phyloP scores from a whole-genome alignment of 2,329 filamentous ascomycete species.

The Penicillium sumatraense region DNA sequence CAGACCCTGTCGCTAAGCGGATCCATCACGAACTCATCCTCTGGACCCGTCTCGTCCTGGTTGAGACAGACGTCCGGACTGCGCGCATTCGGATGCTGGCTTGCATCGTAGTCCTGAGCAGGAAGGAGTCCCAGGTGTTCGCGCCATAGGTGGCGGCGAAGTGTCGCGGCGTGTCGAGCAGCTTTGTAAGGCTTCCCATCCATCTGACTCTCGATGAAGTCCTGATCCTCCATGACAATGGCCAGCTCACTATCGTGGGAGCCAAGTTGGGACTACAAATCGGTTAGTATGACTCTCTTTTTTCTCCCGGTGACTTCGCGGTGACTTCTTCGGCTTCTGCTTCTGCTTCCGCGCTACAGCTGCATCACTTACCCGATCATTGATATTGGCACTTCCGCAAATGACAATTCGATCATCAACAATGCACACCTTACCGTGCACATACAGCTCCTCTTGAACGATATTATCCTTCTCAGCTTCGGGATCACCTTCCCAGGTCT shows the following conservation, averaged over 20 bases:
- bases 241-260: slow-evolving; percentile 87
- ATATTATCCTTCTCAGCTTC: slow-evolving; percentile 84
- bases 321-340: too few species aligned
- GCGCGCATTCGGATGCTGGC: slow-evolving; percentile 73
- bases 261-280: slow-evolving; percentile 70
- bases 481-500: slow-evolving; percentile 75
- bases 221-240: slow-evolving; percentile 82
- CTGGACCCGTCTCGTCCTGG: slow-evolving; percentile 70
- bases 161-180: slow-evolving; percentile 74
- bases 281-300: background rate
- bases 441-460: slow-evolving; percentile 94
- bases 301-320: too few species aligned
- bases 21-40: slow-evolving; percentile 73
- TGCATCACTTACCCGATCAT: slow-evolving; percentile 57
- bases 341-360: too few species aligned
- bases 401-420: slow-evolving; percentile 82
- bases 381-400: slow-evolving; percentile 75
- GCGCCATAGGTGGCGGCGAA: slow-evolving; percentile 84
- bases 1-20: slow-evolving; percentile 72
- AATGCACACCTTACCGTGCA: slow-evolving; percentile 85
- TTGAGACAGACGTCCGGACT: slow-evolving; percentile 74
- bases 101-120: slow-evolving; percentile 70
- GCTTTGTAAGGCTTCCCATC: slow-evolving; percentile 72
- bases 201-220: slow-evolving; percentile 73
- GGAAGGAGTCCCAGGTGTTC: slow-evolving; percentile 88